Evolutionary conservation across 345 rosid species (phyloP), one percentile per base, ranked within the genome.

Genomic region (Salix dunnii): DNA sequence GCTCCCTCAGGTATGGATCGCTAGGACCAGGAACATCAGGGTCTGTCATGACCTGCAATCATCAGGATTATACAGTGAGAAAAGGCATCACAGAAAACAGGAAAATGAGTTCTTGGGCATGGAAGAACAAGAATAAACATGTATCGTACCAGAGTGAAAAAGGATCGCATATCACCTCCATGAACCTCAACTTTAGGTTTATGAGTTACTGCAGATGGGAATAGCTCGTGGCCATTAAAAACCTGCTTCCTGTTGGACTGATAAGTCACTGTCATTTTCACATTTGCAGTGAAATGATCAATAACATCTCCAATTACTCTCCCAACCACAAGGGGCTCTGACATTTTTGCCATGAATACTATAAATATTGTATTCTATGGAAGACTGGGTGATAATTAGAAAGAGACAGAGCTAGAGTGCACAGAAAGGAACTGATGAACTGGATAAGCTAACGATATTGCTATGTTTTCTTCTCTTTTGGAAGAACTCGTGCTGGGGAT

Each of bases 21-120:
- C 99, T 95, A 18, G 99, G 99, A 53, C 97, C 97, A 12, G 99
- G 99, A 79, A 89, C 97, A 89, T 95, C 99, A 53, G 99, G 99
- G 83, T 95, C 99, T 25, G 94, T 93, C 99, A 95, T 93, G n/a
- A 95, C 90, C 97, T 95, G 75, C 69, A 78, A 9, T 20, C 14
- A 65, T 33, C 55, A 49, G 27, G 21, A 5, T 17, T 2, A 13
- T 25, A 55, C 25, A 71, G 67, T 21, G 68, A 38, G 20, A 7
- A 20, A n/a, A 53, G 0, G 6, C 23, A 55, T 58, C 62, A 10
- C 23, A 58, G 28, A 9, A 21, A 55, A n/a, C 20, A 6, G 62
- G 4, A 46, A 46, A 46, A 46, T 9, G 25, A 58, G 14, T 3
- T 10, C 14, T 0, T 21, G 62, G 62, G 28, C 6, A 3, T 58